Conservation (phyloP, 768 basidiomycete species). For the Rhizopogon sp. region DNA sequence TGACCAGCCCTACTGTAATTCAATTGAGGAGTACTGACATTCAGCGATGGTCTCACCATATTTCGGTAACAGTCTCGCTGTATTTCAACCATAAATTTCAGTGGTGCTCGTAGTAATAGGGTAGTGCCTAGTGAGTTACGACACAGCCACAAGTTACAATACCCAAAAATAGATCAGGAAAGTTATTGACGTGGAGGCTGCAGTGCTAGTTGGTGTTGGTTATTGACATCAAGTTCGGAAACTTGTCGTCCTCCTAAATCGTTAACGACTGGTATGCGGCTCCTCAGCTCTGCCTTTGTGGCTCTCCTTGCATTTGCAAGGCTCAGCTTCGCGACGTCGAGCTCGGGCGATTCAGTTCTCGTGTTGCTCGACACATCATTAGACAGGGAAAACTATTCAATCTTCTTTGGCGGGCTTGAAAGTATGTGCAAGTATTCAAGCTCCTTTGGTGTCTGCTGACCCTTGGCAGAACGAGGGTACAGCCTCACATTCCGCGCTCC, state of each 20-base stretch:
- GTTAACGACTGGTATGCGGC: slow-evolving; percentile 19
- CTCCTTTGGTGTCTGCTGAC: not conserved
- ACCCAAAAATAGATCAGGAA: slow-evolving; percentile 8
- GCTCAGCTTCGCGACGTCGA: slow-evolving; percentile 53
- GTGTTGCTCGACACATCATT: slow-evolving; percentile 75
- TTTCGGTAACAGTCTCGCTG: not conserved
- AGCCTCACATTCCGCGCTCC: slow-evolving; percentile 83
- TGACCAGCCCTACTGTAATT: too few relatives aligned
- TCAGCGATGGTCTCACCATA: not conserved
- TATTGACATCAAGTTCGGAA: not conserved
- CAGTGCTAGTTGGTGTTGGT: not conserved
- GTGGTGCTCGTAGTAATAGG: too few relatives aligned
- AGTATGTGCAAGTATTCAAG: slow-evolving; percentile 38
- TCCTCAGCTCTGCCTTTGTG: slow-evolving; percentile 20
- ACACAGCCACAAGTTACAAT: slow-evolving; percentile 17
- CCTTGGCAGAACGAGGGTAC: slow-evolving; percentile 67
- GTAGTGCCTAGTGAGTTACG: slow-evolving; percentile 21
- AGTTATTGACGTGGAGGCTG: slow-evolving; percentile 17
- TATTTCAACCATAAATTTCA: not conserved
- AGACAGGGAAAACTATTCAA: slow-evolving; percentile 64
- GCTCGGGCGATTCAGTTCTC: slow-evolving; percentile 76
- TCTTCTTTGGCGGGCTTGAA: slow-evolving; percentile 77
- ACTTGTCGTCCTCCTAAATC: not conserved
- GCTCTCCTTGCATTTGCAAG: slow-evolving; percentile 24
- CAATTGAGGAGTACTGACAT: too few relatives aligned